Conservation (phyloP, 495 filamentous ascomycete species). For the Trichoderma gamsii region DNA sequence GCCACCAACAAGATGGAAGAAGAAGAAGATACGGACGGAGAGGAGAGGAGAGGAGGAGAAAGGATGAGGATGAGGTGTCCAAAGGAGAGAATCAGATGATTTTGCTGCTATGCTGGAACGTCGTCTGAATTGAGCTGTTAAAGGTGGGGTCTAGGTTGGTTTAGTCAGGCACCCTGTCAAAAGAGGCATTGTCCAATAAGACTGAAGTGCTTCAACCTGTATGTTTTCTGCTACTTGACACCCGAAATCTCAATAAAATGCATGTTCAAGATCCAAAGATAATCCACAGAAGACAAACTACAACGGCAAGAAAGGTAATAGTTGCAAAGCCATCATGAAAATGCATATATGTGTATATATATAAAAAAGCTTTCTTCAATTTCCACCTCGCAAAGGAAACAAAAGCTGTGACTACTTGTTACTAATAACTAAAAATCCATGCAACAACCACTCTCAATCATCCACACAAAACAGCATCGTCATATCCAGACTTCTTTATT, state of each 20-base stretch:
- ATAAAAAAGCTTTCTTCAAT: constrained; percentile 1
- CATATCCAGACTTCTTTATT: not conserved
- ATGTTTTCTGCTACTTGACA: not conserved
- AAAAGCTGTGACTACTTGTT: too few relatives aligned
- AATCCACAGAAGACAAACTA: not conserved
- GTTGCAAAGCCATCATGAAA: not conserved
- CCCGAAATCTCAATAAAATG: not conserved
- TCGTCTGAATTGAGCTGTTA: not conserved
- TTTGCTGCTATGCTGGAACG: not conserved
- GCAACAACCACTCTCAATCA: not conserved
- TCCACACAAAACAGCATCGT: not conserved
- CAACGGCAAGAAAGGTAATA: not conserved
- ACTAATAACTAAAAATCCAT: not conserved
- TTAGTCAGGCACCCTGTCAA: not conserved
- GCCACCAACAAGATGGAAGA: not conserved
- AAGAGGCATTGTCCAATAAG: not conserved
- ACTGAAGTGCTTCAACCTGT: not conserved
- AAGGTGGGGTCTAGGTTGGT: not conserved
- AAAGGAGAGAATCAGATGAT: not conserved
- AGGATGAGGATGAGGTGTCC: not conserved
- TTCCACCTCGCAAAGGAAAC: not conserved
- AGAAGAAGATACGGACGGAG: not conserved
- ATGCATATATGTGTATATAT: not conserved
- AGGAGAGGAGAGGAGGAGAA: not conserved
- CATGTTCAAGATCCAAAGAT: too few relatives aligned